phyloP scores from a whole-genome alignment of 1,284 basidiomycete genomes.

The Fistulina hepatica region DNA sequence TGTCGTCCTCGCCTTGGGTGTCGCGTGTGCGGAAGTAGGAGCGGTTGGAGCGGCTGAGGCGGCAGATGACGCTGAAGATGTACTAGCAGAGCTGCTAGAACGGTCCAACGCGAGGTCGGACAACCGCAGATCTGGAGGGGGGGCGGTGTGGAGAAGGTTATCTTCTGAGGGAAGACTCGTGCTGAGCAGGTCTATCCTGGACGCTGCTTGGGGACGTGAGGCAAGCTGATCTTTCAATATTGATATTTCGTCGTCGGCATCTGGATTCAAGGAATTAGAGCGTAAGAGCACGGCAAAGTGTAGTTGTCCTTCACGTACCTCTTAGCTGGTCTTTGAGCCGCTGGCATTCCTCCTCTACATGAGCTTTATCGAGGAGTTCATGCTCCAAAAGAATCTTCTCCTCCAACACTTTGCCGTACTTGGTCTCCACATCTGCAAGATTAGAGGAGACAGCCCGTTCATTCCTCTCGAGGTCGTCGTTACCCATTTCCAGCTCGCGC shows the following conservation, averaged over 20 bases:
- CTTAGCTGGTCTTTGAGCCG: constrained; percentile 87
- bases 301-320: constrained; percentile 54
- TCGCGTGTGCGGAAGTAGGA: constrained; percentile 31
- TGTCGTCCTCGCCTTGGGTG: constrained; percentile 24
- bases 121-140: constrained; percentile 50
- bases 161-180: constrained; percentile 30
- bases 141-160: constrained; percentile 43
- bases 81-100: too few relatives aligned
- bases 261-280: constrained; percentile 30
- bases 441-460: constrained; percentile 88
- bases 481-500: constrained; percentile 89
- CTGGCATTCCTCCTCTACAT: constrained; percentile 86
- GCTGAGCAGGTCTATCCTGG: constrained; percentile 15
- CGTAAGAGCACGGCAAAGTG: constrained; percentile 6
- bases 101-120: too few relatives aligned
- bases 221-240: constrained; percentile 71
- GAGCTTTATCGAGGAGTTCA: constrained; percentile 87
- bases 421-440: constrained; percentile 82
- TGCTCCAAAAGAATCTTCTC: constrained; percentile 96
- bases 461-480: constrained; percentile 89
- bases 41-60: constrained; percentile 24
- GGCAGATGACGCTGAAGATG: too few relatives aligned
- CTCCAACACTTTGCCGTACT: constrained; percentile 86
- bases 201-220: constrained; percentile 21
- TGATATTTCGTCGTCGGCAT: constrained; percentile 76